These are phyloP conservation scores for Colletotrichum musae DNA, from an alignment of 2,329 filamentous ascomycete species.

Conservation along the genomic window DNA sequence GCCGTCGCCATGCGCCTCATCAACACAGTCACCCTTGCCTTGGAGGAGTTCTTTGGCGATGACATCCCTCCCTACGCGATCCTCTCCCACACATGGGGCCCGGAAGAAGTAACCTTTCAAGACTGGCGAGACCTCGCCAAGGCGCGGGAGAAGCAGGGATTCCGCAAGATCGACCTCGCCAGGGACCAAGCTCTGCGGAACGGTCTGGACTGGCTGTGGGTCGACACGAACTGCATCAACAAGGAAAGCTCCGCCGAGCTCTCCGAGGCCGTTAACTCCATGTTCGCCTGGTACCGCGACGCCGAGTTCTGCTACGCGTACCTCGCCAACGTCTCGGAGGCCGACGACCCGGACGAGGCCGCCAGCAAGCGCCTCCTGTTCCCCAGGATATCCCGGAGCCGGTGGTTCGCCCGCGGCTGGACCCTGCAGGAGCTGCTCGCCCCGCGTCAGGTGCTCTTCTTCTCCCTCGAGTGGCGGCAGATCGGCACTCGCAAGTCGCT, in stretches of 20 bases:
- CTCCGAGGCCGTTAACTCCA: slow-evolving; percentile 38
- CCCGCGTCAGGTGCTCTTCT: slow-evolving; percentile 38
- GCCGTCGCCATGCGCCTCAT: slow-evolving; percentile 48
- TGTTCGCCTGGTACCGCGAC: slow-evolving; percentile 40
- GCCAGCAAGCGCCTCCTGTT: not conserved
- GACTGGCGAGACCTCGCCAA: slow-evolving; percentile 31
- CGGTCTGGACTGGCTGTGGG: slow-evolving; percentile 36
- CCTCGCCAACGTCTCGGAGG: slow-evolving; percentile 26
- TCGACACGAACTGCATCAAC: slow-evolving; percentile 44
- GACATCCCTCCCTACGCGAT: slow-evolving; percentile 44
- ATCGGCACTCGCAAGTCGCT: slow-evolving; percentile 26
- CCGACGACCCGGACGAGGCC: not conserved
- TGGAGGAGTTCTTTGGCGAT: slow-evolving; percentile 46
- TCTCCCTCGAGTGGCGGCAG: slow-evolving; percentile 31
- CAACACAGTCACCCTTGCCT: slow-evolving; percentile 42
- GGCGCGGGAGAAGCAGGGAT: slow-evolving; percentile 26
- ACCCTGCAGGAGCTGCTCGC: slow-evolving; percentile 43
- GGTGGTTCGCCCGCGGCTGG: slow-evolving; percentile 43
- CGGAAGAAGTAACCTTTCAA: slow-evolving; percentile 41
- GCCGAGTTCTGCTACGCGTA: slow-evolving; percentile 39
- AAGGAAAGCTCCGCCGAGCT: slow-evolving; percentile 38
- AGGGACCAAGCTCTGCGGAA: slow-evolving; percentile 21
- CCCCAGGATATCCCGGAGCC: slow-evolving; percentile 19
- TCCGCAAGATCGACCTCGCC: slow-evolving; percentile 33
- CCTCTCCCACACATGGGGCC: slow-evolving; percentile 46